Percentiles rank a stretch among this genome's conserved stretches.
These are phyloP conservation scores for Cyberlindnera petersonii DNA, from an alignment of 805 yeast genomes.

Conservation along the genomic window DNA sequence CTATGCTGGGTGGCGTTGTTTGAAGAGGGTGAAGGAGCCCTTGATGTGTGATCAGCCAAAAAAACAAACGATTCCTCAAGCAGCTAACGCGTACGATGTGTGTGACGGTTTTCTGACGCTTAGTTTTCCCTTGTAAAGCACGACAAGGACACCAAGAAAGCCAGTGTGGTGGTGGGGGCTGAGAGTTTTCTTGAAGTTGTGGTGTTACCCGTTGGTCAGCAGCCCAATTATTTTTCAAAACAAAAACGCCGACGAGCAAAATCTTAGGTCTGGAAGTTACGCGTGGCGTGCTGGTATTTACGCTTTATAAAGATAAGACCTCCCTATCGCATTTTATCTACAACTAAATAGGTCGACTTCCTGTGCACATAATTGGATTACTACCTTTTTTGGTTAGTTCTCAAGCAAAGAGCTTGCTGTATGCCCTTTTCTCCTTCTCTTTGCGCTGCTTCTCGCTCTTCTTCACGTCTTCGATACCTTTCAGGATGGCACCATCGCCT, in stretches of 20 bases:
- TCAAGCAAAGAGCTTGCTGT: constrained; percentile 59
- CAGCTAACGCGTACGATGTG: constrained; percentile 3
- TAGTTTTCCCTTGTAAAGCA: constrained; percentile 5
- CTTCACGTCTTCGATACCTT: constrained; percentile 60
- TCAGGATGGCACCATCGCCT: constrained; percentile 64
- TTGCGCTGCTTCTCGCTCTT: constrained; percentile 46
- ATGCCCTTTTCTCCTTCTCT: constrained; percentile 69
- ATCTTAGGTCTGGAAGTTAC: constrained; percentile 11
- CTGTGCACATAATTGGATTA: not conserved
- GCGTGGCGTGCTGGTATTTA: constrained; percentile 6
- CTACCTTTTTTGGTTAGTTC: not conserved
- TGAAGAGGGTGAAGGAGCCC: not conserved
- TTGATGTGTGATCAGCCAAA: constrained; percentile 3
- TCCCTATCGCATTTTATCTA: no score
- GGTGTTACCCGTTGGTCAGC: not conserved
- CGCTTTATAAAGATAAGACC: no score
- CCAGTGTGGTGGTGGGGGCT: constrained; percentile 7
- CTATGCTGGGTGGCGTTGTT: constrained; percentile 12
- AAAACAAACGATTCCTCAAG: constrained; percentile 1
- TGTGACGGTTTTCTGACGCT: constrained; percentile 4
- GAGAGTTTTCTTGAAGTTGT: not conserved
- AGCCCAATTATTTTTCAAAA: constrained; percentile 15
- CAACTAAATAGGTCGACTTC: no score
- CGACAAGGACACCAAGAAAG: constrained; percentile 13
- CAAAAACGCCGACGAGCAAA: constrained; percentile 6